Percentiles rank a stretch among this genome's conserved stretches.
Evolutionary conservation across 495 filamentous ascomycete genomes (phyloP).

Genomic region (Trichoderma gamsii): DNA sequence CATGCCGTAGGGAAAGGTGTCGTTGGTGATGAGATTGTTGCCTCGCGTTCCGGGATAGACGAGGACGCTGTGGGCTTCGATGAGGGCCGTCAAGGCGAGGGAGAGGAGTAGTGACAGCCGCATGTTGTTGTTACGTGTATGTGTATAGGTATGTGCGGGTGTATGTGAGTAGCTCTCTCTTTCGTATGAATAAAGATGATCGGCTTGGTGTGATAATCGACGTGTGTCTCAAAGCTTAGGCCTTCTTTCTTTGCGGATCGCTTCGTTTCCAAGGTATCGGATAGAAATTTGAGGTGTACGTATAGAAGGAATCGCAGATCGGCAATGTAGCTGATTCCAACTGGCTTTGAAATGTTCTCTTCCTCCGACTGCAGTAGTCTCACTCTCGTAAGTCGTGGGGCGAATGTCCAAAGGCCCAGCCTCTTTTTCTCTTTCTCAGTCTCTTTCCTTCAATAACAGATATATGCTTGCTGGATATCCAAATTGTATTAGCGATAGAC

Average conservation of each 20-base stretch:
- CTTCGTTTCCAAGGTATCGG: background rate
- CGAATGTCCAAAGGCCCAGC: background rate
- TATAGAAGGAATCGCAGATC: background rate
- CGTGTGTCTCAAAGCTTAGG: background rate
- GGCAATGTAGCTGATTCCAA: background rate
- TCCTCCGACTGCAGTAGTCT: background rate
- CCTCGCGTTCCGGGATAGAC: conserved; percentile 93
- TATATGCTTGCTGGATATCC: background rate
- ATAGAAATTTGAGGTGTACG: background rate
- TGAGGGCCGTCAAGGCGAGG: conserved; percentile 45
- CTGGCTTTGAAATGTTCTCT: background rate
- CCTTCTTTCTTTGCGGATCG: background rate
- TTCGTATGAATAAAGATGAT: background rate
- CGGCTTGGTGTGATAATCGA: background rate
- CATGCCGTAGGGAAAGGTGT: conserved; percentile 84
- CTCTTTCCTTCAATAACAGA: background rate
- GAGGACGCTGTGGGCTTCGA: conserved; percentile 78
- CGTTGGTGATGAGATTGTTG: conserved; percentile 81
- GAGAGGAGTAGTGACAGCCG: conserved; percentile 46
- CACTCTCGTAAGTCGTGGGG: background rate
- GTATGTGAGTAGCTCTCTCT: background rate
- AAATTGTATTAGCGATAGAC: background rate
- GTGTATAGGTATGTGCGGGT: background rate
- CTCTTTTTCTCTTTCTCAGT: background rate
- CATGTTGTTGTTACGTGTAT: conserved; percentile 28